Evolutionary conservation across 495 filamentous ascomycete species (phyloP), one percentile per base, ranked within the genome.

Genomic region (Penicillium diatomitis): DNA sequence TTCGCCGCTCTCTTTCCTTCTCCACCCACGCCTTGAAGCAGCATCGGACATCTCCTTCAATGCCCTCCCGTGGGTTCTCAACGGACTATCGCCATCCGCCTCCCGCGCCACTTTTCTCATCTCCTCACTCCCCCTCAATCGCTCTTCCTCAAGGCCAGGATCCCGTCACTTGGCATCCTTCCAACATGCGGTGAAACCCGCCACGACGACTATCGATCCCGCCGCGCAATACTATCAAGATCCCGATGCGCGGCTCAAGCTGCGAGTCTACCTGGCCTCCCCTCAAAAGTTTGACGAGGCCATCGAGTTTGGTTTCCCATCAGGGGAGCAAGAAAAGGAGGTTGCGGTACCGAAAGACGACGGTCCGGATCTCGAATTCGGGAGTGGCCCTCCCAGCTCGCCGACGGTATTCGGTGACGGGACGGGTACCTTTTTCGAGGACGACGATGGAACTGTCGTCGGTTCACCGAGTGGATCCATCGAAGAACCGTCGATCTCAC

Each of bases 211-310:
- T 44, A 81, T 88, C 46, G 87, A 91, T 60, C 78, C 86, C 20
- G 74, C 76, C 38, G 86, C 88, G 0, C 79, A 85, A 38, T 84
- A 95, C 63, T 96, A 95, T 56, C 88, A 87, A 63, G 89, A 97
- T 52, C 89, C 90, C 0, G 88, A 96, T 61, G 87, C 90, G 35
- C 80, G 91, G 35, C 67, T 90, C 42, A 95, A 91, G 61, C 69
- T 96, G 8, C 83, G 88, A 3, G 82, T 89, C n/a, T 95, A 90
- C 53, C 76, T 95, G 3, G 85, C 86, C 11, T 96, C 91, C 2
- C 86, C 89, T 6, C 87, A 95, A 53, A 95, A 95, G 61, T 95
- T 96, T 50, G 92, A 97, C 58, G 90, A 96, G 69, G 90, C 88
- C 2, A 78, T 96, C 46, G 87, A 92, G 60, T 95, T 92, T 67